Evolutionary conservation across 108 stramenopile species (phyloP).

Genomic region (Pelagomonas calceolata): DNA sequence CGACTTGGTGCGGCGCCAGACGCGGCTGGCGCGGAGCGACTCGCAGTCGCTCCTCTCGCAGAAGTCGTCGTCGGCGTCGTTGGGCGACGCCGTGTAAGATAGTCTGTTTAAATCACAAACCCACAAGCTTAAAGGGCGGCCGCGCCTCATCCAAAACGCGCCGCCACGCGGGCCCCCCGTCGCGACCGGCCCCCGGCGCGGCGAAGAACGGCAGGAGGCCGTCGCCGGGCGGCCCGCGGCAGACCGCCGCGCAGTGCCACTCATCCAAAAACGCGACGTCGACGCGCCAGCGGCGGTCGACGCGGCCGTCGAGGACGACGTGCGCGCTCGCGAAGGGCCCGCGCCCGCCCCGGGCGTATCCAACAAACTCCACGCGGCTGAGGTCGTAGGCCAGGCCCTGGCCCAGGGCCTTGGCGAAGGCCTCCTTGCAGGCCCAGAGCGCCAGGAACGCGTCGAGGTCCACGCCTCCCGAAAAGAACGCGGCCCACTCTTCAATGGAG

Average conservation of each 20-base stretch:
- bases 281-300: not conserved
- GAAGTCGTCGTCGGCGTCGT: no score
- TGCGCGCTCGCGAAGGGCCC: not conserved
- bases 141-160: no score
- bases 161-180: no score
- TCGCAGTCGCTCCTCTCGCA: no score
- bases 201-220: no score
- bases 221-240: not conserved
- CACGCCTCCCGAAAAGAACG: not conserved
- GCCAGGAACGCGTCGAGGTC: not conserved
- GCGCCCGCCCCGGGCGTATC: not conserved
- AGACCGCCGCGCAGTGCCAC: not conserved
- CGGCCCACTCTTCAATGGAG: no score
- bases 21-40: not conserved
- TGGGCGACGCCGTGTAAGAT: no score
- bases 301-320: not conserved
- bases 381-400: not conserved
- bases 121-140: no score
- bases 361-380: not conserved
- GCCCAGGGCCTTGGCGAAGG: not conserved
- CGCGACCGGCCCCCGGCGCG: no score
- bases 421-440: not conserved
- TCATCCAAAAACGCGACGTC: not conserved
- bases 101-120: no score
- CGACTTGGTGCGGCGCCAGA: constrained; percentile 17